phyloP scores from a whole-genome alignment of 2,329 filamentous ascomycete species.

The Clonostachys sp. region DNA sequence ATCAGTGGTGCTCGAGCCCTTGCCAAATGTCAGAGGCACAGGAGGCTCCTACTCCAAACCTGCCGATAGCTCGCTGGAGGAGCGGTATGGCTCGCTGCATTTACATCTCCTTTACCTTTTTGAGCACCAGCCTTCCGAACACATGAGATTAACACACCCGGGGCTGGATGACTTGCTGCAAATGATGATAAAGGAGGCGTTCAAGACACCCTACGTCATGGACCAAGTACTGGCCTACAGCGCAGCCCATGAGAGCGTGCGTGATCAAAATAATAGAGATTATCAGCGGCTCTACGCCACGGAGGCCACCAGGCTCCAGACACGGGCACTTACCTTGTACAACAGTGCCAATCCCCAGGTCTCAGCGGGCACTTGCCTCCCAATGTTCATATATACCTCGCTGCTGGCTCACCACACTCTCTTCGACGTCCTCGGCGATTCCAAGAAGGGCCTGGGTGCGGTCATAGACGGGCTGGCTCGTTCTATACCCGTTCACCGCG shows the following conservation, averaged over 20 bases:
- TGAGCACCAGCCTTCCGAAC: too few relatives aligned
- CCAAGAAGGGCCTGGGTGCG: constrained; percentile 14
- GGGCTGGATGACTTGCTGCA: too few relatives aligned
- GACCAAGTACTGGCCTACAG: constrained; percentile 28
- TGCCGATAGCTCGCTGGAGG: too few relatives aligned
- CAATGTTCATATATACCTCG: constrained; percentile 24
- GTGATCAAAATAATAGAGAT: neutral
- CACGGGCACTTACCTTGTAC: constrained; percentile 18
- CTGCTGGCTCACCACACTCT: constrained; percentile 30
- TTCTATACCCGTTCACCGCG: constrained; percentile 24
- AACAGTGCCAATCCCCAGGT: constrained; percentile 9
- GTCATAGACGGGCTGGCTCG: constrained; percentile 19
- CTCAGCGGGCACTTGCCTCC: constrained; percentile 14
- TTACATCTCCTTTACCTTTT: too few relatives aligned
- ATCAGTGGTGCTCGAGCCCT: too few relatives aligned
- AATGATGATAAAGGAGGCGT: neutral
- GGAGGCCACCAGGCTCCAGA: constrained; percentile 24
- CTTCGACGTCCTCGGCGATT: constrained; percentile 24
- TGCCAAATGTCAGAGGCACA: too few relatives aligned
- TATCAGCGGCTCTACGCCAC: constrained; percentile 10
- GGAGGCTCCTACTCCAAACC: too few relatives aligned
- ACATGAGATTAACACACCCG: too few relatives aligned
- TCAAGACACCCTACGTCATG: constrained; percentile 25
- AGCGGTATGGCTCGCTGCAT: too few relatives aligned
- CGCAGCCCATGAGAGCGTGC: constrained; percentile 23